phyloP scores from a whole-genome alignment of 192 early-diverging fungal species.

The Borealophlyctis nickersoniae region DNA sequence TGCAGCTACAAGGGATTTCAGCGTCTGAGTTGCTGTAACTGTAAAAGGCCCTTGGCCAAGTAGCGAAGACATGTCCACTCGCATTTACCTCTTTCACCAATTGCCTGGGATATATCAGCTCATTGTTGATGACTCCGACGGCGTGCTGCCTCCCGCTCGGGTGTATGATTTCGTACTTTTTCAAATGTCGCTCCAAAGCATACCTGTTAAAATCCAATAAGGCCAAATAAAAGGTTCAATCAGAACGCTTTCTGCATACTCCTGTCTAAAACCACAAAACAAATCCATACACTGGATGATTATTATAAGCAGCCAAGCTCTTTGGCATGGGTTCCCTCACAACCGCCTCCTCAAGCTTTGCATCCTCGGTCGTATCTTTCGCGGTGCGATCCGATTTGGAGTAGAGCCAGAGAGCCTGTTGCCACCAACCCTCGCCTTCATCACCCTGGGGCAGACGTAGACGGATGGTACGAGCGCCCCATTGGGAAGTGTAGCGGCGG shows the following conservation, averaged over 20 bases:
- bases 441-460: slow-evolving; percentile 11
- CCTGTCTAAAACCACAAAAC: not conserved
- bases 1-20: slow-evolving; percentile 9
- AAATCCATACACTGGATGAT: slow-evolving; percentile 68
- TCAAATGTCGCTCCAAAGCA: slow-evolving; percentile 80
- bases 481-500: slow-evolving; percentile 57
- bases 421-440: slow-evolving; percentile 39
- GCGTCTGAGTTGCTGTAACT: not conserved
- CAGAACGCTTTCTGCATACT: not conserved
- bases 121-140: slow-evolving; percentile 74
- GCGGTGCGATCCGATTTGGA: slow-evolving; percentile 26
- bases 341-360: slow-evolving; percentile 39
- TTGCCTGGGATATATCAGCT: slow-evolving; percentile 74
- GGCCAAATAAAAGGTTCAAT: slow-evolving; percentile 1
- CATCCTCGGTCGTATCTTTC: slow-evolving; percentile 48
- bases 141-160: slow-evolving; percentile 54
- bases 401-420: slow-evolving; percentile 34
- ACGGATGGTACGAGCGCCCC: slow-evolving; percentile 41
- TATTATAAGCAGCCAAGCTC: slow-evolving; percentile 72
- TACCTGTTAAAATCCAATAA: slow-evolving; percentile 44
- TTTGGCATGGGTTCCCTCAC: slow-evolving; percentile 71
- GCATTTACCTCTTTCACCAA: slow-evolving; percentile 62
- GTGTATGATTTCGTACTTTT: slow-evolving; percentile 74
- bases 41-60: not conserved
- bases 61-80: not conserved